Percentiles rank a stretch among this genome's conserved stretches.
Conservation (phyloP, 1,284 basidiomycete species). For the Ustilago xerochloae region DNA sequence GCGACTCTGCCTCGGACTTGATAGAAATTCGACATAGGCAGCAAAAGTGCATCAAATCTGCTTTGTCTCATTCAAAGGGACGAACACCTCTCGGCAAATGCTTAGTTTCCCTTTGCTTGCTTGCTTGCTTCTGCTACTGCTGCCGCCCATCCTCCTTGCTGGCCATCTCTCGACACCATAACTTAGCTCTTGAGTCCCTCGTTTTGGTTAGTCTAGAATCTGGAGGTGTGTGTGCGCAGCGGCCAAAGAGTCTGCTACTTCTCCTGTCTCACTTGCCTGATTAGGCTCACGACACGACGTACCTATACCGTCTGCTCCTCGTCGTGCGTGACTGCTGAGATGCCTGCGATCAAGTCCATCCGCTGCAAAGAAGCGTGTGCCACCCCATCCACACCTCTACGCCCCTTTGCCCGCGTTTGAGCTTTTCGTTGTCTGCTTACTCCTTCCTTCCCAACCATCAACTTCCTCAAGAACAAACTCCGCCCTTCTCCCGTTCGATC, state of each 20-base stretch:
- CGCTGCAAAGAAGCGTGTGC: background rate
- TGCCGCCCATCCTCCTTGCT: too few species aligned
- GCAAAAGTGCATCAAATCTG: background rate
- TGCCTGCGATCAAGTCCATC: background rate
- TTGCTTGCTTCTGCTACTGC: too few species aligned
- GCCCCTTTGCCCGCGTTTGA: background rate
- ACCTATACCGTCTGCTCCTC: too few species aligned
- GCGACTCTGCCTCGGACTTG: slow-evolving; percentile 6
- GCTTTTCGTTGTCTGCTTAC: background rate
- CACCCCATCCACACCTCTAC: background rate
- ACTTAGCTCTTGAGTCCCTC: background rate
- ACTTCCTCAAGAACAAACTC: background rate
- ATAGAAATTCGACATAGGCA: slow-evolving; percentile 8
- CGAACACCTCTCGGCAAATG: slow-evolving; percentile 4
- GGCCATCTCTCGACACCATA: background rate
- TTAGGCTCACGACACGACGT: too few species aligned
- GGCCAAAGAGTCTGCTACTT: too few species aligned
- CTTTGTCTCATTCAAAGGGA: slow-evolving; percentile 11
- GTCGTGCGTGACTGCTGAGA: background rate
- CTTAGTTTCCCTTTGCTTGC: too few species aligned
- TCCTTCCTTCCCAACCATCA: slow-evolving; percentile 9
- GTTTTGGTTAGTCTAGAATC: background rate
- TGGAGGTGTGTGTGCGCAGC: too few species aligned
- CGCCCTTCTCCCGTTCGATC: background rate
- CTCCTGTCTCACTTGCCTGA: too few species aligned